Base-by-base conservation (phyloP, 1,139 yeast species). In the Geotrichum europaeum region DNA sequence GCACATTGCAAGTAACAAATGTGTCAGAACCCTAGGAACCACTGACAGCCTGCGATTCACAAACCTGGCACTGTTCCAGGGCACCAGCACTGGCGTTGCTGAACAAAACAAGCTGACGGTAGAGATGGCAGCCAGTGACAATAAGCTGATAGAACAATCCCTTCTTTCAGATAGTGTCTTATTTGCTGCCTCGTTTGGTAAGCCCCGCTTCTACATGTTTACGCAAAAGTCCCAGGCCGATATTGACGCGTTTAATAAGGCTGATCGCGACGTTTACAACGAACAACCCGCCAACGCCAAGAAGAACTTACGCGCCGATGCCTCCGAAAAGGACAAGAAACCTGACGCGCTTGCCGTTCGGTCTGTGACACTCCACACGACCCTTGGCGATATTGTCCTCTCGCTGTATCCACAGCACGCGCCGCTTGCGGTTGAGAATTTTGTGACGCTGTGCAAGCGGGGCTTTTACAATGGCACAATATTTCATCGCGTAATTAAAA, bases 401-500 rank as follows among this genome's bases (percentile, higher is more conserved):
- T 66, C 71, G 32, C 66, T 80, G n/a, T 77, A 67, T 64, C 74
- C 75, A 1, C 68, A 72, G 49, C 68, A 72, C 32, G 77, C 79
- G 0, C 83, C 83, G 1, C 68, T 73, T 57, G 77, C 83, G 0
- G 79, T 75, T 3, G 80, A 79, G 63, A 81, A 80, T 66, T 81
- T 81, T 63, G 68, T 75, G 12, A 68, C 69, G 18, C 72, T 76
- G 32, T 75, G 81, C 65, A 62, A 68, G 49, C 71, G 69, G 4
- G 76, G 76, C 18, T 79, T 78, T 66, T 81, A 80, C 68, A 73
- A 79, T 64, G 70, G 72, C 43, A 68, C 77, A 12, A 74, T 75
- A 0, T 81, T 81, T 66, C 84, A 81, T 64, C 70, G 84, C 40
- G 78, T 80, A 9, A 78, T 81, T 59, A 75, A 76, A 60, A 73